Percentiles rank a stretch among this genome's conserved stretches.
Evolutionary conservation across 352 stramenopile species (phyloP).

Genomic region (Phytophthora boehmeriae): DNA sequence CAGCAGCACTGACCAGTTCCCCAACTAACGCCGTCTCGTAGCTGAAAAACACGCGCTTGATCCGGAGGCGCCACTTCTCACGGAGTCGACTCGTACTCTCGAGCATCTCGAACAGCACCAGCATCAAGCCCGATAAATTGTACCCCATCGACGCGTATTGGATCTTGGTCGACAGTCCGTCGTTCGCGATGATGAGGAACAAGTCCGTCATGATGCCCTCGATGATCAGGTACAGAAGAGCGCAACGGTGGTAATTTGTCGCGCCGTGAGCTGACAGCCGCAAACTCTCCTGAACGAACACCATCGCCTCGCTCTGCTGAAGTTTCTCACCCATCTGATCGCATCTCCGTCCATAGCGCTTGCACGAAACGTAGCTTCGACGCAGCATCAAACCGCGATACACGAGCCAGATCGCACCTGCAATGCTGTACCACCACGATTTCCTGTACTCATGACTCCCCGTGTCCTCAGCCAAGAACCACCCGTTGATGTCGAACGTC

Average conservation of each 20-base stretch:
- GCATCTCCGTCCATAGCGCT: slow-evolving; percentile 16
- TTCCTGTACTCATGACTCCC: slow-evolving; percentile 2
- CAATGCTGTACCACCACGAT: slow-evolving; percentile 9
- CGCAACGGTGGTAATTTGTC: slow-evolving; percentile 17
- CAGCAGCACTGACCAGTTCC: slow-evolving; percentile 17
- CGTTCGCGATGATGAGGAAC: slow-evolving; percentile 30
- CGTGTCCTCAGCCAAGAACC: slow-evolving; percentile 7
- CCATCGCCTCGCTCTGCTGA: slow-evolving; percentile 8
- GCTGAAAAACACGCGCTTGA: slow-evolving; percentile 33
- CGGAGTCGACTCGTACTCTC: slow-evolving; percentile 15
- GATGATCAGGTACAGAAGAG: slow-evolving; percentile 20
- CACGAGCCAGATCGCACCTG: slow-evolving; percentile 8
- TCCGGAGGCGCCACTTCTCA: slow-evolving; percentile 9
- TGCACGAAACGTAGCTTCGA: slow-evolving; percentile 11
- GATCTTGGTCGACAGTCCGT: slow-evolving; percentile 11
- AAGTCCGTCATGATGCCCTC: slow-evolving; percentile 32
- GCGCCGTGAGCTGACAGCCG: slow-evolving; percentile 18
- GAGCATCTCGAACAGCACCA: slow-evolving; percentile 29
- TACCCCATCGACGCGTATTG: slow-evolving; percentile 34
- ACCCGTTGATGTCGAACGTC: slow-evolving; percentile 17
- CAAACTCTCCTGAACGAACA: slow-evolving; percentile 29
- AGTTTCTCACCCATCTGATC: slow-evolving; percentile 9
- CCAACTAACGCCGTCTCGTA: slow-evolving; percentile 31
- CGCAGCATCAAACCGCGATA: slow-evolving; percentile 13
- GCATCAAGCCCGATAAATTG: slow-evolving; percentile 24